Percentiles rank a stretch among this genome's conserved stretches.
These are phyloP conservation scores for Ormosia emarginata DNA, from an alignment of 306 rosid species.

Conservation along the genomic window DNA sequence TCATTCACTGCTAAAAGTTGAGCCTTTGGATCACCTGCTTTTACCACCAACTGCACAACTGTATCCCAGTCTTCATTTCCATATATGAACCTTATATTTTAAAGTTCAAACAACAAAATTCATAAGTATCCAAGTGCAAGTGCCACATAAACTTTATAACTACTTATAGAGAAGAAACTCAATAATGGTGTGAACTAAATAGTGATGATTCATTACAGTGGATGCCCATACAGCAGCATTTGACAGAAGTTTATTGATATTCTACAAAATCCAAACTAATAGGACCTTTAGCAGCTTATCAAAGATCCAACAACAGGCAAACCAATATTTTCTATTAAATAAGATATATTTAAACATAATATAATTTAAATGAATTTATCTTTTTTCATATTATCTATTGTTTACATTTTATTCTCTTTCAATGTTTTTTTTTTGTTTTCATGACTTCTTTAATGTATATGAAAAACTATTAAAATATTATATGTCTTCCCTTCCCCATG, in stretches of 20 bases:
- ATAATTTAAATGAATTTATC: no score
- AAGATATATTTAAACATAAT: no score
- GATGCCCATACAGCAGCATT: constrained; percentile 16
- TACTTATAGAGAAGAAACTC: constrained; percentile 11
- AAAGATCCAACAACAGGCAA: no score
- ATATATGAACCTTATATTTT: constrained; percentile 63
- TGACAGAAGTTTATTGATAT: not conserved
- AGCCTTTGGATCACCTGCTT: constrained; percentile 85
- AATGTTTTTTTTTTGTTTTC: no score
- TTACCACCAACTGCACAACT: constrained; percentile 83
- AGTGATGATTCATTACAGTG: constrained; percentile 4
- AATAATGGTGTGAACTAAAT: not conserved
- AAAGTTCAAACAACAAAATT: constrained; percentile 14
- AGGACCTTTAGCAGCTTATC: not conserved
- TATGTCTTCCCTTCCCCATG: no score
- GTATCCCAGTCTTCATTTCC: constrained; percentile 78
- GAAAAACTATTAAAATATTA: no score
- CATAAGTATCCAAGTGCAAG: not conserved
- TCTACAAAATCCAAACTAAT: not conserved
- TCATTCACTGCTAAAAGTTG: constrained; percentile 59
- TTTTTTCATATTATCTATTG: no score
- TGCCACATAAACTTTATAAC: constrained; percentile 3
- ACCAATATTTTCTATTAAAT: no score
- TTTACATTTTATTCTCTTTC: no score
- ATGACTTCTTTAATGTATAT: no score